A percentile compares a stretch with the other conserved stretches of the same genome.
Evolutionary conservation across 164 flowering plant species (phyloP).

Genomic region (Vitis rotundifolia): DNA sequence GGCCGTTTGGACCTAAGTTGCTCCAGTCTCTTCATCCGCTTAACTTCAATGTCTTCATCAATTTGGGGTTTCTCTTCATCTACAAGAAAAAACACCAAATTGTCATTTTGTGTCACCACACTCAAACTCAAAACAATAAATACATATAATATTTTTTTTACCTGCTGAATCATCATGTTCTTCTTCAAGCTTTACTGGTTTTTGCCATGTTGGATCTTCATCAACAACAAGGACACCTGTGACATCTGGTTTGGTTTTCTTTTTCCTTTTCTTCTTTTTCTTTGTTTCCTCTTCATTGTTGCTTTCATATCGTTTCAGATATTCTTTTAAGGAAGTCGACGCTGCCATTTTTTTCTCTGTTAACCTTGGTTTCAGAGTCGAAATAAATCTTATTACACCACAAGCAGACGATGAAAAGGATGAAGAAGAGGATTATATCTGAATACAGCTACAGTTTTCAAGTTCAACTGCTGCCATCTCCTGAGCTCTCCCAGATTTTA

Average conservation of each 20-base stretch:
- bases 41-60: conserved; percentile 89
- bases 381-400: no score
- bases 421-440: no score
- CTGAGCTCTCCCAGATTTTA: no score
- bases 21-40: conserved; percentile 82
- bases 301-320: conserved; percentile 65
- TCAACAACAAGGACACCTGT: conserved; percentile 68
- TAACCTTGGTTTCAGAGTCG: no score
- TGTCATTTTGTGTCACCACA: neutral
- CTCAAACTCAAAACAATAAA: neutral
- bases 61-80: conserved; percentile 77
- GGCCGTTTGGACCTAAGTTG: conserved; percentile 54
- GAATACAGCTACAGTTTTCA: no score
- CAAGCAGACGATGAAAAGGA: no score
- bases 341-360: conserved; percentile 13
- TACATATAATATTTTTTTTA: conserved; percentile 18
- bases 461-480: no score
- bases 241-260: conserved; percentile 28
- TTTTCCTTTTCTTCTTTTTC: conserved; percentile 48
- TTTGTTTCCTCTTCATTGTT: conserved; percentile 30
- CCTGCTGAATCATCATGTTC: conserved; percentile 65
- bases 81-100: conserved; percentile 9
- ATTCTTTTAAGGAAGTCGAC: conserved; percentile 46
- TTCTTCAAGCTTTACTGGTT: conserved; percentile 53
- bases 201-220: conserved; percentile 91